phyloP scores from a whole-genome alignment of 805 yeast species.

The Wickerhamomyces bisporus region DNA sequence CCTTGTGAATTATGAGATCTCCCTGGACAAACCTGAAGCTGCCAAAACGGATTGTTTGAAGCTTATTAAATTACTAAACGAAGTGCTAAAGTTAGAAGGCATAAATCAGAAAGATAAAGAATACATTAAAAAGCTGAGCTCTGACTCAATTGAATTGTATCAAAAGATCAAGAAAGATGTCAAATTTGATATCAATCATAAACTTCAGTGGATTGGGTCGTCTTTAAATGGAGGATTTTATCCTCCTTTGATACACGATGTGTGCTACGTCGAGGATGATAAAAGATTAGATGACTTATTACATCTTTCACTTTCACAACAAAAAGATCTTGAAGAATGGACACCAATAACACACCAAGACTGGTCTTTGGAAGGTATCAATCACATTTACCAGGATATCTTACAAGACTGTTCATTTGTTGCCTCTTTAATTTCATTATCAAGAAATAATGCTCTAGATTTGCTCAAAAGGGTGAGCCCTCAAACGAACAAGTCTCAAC shows the following conservation, averaged over 20 bases:
- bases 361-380: constrained; percentile 20
- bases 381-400: constrained; percentile 41
- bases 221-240: constrained; percentile 1
- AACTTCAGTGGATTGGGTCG: constrained; percentile 1
- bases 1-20: background rate
- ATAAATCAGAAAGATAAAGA: constrained; percentile 5
- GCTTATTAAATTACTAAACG: constrained; percentile 2
- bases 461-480: constrained; percentile 12
- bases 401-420: constrained; percentile 75
- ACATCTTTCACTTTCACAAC: constrained; percentile 12
- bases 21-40: background rate
- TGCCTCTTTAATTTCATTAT: constrained; percentile 54
- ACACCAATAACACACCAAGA: constrained; percentile 1
- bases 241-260: background rate
- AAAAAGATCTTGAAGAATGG: constrained; percentile 9
- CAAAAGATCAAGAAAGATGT: background rate
- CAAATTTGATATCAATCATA: background rate
- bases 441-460: constrained; percentile 17
- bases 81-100: background rate
- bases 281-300: constrained; percentile 2
- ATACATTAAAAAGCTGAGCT: background rate
- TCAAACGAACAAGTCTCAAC: constrained; percentile 16
- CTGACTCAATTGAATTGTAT: background rate
- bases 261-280: background rate
- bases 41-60: constrained; percentile 1